These are phyloP conservation scores for Talaromyces sp. DNA, from an alignment of 2,329 filamentous ascomycete species.

Conservation along the genomic window DNA sequence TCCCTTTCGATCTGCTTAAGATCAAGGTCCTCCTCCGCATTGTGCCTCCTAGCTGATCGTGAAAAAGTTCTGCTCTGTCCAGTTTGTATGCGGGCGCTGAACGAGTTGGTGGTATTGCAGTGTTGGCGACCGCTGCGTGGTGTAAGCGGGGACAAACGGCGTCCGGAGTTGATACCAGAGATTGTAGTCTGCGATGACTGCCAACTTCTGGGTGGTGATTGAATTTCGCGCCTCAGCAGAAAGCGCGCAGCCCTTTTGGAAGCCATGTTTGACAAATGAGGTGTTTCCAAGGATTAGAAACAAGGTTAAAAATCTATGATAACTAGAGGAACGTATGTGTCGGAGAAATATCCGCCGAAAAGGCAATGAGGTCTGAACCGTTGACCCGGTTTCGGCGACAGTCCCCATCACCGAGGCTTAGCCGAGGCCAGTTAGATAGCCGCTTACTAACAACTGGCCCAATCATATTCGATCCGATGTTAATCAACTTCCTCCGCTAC, in stretches of 20 bases:
- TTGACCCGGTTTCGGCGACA: constrained; percentile 15
- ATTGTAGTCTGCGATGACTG: constrained; percentile 27
- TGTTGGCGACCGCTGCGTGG: not conserved
- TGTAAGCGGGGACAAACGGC: constrained; percentile 22
- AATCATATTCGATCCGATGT: not conserved
- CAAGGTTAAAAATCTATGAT: not conserved
- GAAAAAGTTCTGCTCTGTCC: constrained; percentile 45
- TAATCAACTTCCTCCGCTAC: not conserved
- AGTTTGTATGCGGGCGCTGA: not conserved
- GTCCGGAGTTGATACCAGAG: constrained; percentile 22
- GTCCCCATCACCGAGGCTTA: not conserved
- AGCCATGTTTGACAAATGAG: constrained; percentile 30
- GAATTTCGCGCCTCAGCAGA: constrained; percentile 42
- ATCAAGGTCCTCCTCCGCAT: constrained; percentile 59
- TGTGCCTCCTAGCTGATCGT: constrained; percentile 37
- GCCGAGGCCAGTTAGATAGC: constrained; percentile 14
- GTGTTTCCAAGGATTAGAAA: not conserved
- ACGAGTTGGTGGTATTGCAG: not conserved
- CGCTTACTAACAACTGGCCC: not conserved
- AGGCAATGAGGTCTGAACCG: not conserved
- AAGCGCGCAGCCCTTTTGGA: constrained; percentile 40
- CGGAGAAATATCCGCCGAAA: not conserved
- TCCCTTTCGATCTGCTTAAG: constrained; percentile 72
- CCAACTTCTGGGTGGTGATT: constrained; percentile 30
- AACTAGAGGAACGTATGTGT: not conserved